Conservation (phyloP, 345 rosid species). For the Sonneratia caseolaris region DNA sequence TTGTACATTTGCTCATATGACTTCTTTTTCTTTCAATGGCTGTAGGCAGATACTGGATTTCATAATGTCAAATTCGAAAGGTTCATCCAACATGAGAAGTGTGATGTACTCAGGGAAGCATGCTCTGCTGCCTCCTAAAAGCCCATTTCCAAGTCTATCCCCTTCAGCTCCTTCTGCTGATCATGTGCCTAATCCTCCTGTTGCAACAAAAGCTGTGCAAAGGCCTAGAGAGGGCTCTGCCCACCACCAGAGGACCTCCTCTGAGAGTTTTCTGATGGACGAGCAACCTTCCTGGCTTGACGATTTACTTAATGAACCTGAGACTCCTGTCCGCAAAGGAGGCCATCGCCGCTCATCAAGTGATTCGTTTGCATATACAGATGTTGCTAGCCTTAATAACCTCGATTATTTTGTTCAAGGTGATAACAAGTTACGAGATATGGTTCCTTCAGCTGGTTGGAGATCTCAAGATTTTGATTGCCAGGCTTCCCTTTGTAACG, state of each 20-base stretch:
- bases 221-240: constrained; percentile 16
- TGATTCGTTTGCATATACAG: constrained; percentile 41
- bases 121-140: constrained; percentile 29
- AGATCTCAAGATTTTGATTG: constrained; percentile 29
- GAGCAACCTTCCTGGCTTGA: constrained; percentile 60
- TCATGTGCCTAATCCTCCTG: constrained; percentile 18
- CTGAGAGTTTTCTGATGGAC: constrained; percentile 26
- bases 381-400: constrained; percentile 12
- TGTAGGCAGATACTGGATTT: neutral
- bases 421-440: constrained; percentile 14
- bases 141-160: constrained; percentile 24
- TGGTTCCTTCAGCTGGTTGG: constrained; percentile 31
- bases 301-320: constrained; percentile 51
- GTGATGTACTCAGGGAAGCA: constrained; percentile 35
- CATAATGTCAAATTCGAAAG: constrained; percentile 37
- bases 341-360: constrained; percentile 60
- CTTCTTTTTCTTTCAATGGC: neutral
- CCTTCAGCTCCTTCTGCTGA: constrained; percentile 17
- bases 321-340: constrained; percentile 21
- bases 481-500: constrained; percentile 8
- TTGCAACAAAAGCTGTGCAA: constrained; percentile 23
- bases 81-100: constrained; percentile 26
- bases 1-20: neutral
- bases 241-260: constrained; percentile 38
- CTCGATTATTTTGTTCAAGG: constrained; percentile 15